These are phyloP conservation scores for Erodium texanum DNA, from an alignment of 441 rosid species.

Conservation along the genomic window DNA sequence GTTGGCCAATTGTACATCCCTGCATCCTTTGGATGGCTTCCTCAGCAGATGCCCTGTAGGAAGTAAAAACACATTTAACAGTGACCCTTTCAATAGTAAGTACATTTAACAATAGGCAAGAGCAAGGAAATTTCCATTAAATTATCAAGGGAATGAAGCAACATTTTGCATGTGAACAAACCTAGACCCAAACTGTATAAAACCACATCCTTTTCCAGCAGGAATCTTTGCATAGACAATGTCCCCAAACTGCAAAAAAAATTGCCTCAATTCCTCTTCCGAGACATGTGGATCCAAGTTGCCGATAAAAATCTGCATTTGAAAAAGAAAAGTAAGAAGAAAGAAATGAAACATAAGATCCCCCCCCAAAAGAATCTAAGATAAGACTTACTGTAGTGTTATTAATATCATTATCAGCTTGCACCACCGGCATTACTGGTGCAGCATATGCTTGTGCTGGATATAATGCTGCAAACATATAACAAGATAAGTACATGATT, in stretches of 20 bases:
- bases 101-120: neutral
- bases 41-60: constrained; percentile 66
- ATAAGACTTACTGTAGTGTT: constrained; percentile 58
- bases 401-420: constrained; percentile 59
- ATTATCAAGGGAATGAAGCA: neutral
- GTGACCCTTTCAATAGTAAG: too few species aligned
- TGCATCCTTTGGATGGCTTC: constrained; percentile 87
- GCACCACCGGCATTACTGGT: constrained; percentile 47
- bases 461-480: constrained; percentile 45
- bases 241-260: constrained; percentile 65
- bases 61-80: neutral
- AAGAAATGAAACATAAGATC: constrained; percentile 12
- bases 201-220: constrained; percentile 73
- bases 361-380: constrained; percentile 4
- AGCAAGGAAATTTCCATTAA: neutral
- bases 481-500: too few species aligned
- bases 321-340: constrained; percentile 20
- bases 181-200: constrained; percentile 74
- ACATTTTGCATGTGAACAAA: constrained; percentile 17
- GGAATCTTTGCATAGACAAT: constrained; percentile 72
- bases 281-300: constrained; percentile 74
- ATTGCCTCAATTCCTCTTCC: constrained; percentile 78
- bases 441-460: constrained; percentile 50
- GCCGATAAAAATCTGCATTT: constrained; percentile 55
- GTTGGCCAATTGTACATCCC: constrained; percentile 87